Percentiles rank a stretch among this genome's conserved stretches.
These are phyloP conservation scores for Chrysosporium queenslandicum DNA, from an alignment of 2,329 filamentous ascomycete genomes.

Conservation along the genomic window DNA sequence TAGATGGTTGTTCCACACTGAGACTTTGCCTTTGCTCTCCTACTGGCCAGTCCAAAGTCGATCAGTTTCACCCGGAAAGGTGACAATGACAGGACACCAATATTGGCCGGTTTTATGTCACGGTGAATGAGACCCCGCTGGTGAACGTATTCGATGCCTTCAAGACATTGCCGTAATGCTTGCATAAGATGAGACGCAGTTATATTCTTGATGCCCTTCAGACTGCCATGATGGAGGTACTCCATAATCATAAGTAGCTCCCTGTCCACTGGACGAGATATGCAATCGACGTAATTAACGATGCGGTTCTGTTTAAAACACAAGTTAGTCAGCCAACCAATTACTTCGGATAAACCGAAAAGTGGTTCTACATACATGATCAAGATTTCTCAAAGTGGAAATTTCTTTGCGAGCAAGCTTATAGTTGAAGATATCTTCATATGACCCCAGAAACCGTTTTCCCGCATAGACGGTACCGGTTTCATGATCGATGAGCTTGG, in stretches of 20 bases:
- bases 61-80: constrained; percentile 7
- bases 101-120: constrained; percentile 13
- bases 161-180: constrained; percentile 4
- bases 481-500: not conserved
- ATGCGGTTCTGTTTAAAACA: not conserved
- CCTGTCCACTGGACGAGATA: not conserved
- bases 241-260: constrained; percentile 2
- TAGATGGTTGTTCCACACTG: constrained; percentile 1
- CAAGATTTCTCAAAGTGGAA: not conserved
- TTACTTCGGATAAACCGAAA: no score
- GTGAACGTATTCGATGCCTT: constrained; percentile 8
- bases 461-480: not conserved
- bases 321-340: not conserved
- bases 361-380: not conserved
- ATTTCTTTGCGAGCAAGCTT: not conserved
- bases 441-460: not conserved
- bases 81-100: constrained; percentile 5
- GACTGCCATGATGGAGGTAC: constrained; percentile 6
- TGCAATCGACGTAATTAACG: not conserved
- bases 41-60: constrained; percentile 10
- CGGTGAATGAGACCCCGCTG: constrained; percentile 5
- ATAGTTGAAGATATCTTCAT: not conserved
- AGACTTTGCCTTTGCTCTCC: not conserved
- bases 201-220: constrained; percentile 17
- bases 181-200: constrained; percentile 30